Conservation (phyloP, 2,329 filamentous ascomycete genomes). For the Monosporascus sp. region DNA sequence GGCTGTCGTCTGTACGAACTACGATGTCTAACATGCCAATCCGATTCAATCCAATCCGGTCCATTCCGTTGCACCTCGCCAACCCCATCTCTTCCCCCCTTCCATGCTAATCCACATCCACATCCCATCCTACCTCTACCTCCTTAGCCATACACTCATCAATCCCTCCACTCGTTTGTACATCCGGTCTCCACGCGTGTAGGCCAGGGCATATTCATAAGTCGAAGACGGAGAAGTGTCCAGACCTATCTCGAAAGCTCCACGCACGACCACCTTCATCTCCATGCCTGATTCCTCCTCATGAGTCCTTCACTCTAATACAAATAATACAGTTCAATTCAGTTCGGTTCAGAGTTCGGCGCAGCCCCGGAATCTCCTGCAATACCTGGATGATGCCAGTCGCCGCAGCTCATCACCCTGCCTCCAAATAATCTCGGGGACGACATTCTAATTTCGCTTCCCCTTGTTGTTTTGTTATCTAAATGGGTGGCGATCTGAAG, state of each 20-base stretch:
- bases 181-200: neutral
- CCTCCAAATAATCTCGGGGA: neutral
- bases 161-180: neutral
- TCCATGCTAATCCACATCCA: neutral
- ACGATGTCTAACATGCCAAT: too few species aligned
- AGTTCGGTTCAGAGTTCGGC: neutral
- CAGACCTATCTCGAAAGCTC: neutral
- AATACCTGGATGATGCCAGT: neutral
- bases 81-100: neutral
- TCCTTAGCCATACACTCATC: neutral
- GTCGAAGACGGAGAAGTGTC: neutral
- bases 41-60: too few species aligned
- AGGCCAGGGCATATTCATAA: neutral
- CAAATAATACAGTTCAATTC: neutral
- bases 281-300: too few species aligned
- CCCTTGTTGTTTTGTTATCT: neutral
- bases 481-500: conserved; percentile 40
- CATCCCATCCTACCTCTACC: neutral
- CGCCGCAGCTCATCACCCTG: neutral
- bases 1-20: too few species aligned
- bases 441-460: neutral
- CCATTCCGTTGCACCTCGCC: neutral
- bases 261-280: neutral
- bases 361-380: too few species aligned
- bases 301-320: too few species aligned